Evolutionary conservation across 208 protist genomes (phyloP).

Genomic region (Tritrichomonas musculus): DNA sequence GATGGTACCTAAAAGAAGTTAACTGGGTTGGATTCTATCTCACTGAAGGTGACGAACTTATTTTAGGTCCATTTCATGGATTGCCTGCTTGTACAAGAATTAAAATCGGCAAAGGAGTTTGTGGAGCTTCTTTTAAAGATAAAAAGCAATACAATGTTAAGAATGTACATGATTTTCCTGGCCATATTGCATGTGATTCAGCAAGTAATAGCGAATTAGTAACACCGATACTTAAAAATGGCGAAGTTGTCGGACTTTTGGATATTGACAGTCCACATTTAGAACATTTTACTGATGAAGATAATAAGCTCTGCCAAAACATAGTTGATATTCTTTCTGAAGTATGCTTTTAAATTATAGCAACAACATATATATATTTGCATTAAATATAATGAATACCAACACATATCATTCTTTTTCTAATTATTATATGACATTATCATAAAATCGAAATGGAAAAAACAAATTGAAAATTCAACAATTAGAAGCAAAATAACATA

Average conservation of each 20-base stretch:
- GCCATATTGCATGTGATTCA: background rate
- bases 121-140: background rate
- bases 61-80: background rate
- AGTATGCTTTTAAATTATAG: no score
- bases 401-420: no score
- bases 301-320: background rate
- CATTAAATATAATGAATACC: no score
- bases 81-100: background rate
- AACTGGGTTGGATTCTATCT: slow-evolving; percentile 20
- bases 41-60: background rate
- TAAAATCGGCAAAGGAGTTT: background rate
- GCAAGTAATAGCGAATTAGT: background rate
- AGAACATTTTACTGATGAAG: background rate
- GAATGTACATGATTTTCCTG: background rate
- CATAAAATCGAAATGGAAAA: no score
- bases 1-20: background rate
- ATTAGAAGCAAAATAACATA: no score
- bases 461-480: no score
- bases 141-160: background rate
- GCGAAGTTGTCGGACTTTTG: background rate
- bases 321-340: background rate
- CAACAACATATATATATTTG: no score
- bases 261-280: background rate
- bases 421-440: no score
- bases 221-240: background rate